Conservation (phyloP, 2,329 filamentous ascomycete genomes). For the Apiospora hydei region DNA sequence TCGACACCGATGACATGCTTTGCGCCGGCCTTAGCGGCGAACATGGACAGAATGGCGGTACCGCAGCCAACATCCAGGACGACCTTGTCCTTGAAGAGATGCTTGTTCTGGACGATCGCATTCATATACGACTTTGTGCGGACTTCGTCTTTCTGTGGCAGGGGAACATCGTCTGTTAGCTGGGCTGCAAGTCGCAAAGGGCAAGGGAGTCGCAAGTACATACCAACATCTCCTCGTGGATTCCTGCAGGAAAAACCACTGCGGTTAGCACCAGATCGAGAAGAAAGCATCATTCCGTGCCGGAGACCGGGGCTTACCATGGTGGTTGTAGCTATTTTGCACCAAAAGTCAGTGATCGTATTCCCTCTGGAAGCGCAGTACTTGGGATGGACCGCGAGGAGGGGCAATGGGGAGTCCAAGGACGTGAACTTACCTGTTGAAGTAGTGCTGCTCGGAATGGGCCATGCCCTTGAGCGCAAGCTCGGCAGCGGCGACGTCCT, state of each 20-base stretch:
- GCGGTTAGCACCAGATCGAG: conserved; percentile 1
- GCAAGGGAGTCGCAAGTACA: conserved; percentile 49
- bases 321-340: conserved; percentile 86
- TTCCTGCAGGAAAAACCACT: conserved; percentile 63
- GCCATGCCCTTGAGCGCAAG: conserved; percentile 75
- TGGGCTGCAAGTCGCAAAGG: conserved; percentile 27
- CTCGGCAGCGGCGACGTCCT: conserved; percentile 68
- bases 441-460: conserved; percentile 98
- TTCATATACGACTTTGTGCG: conserved; percentile 97
- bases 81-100: conserved; percentile 83
- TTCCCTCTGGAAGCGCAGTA: conserved; percentile 45
- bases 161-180: conserved; percentile 34
- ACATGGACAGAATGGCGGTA: conserved; percentile 99
- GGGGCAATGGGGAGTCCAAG: conserved; percentile 26
- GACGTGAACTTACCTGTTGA: conserved; percentile 79
- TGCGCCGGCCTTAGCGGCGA: conserved; percentile 92
- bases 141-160: conserved; percentile 90
- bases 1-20: conserved; percentile 99
- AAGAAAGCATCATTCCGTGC: not conserved
- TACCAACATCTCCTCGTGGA: conserved; percentile 98
- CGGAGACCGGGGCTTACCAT: conserved; percentile 67
- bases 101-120: conserved; percentile 95
- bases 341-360: conserved; percentile 29
- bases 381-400: conserved; percentile 25
- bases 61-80: conserved; percentile 98